Evolutionary conservation across 2,329 filamentous ascomycete genomes (phyloP).

Genomic region (Curvularia sp.): DNA sequence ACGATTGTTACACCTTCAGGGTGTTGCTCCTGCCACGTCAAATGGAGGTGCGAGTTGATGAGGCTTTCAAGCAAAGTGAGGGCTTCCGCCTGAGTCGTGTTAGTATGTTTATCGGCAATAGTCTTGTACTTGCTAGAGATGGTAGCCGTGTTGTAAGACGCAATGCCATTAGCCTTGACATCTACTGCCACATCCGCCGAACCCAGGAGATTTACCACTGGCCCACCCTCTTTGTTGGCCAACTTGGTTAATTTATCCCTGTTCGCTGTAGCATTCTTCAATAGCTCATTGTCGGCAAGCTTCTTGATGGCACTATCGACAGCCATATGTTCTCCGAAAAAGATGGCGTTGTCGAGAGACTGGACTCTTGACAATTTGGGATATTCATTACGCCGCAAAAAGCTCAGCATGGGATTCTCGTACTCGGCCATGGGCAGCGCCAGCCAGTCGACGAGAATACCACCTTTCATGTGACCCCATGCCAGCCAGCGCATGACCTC

Average conservation of each 20-base stretch:
- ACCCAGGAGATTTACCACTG: constrained; percentile 64
- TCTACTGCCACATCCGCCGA: constrained; percentile 71
- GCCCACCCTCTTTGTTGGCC: constrained; percentile 62
- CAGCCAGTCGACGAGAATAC: constrained; percentile 79
- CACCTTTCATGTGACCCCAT: constrained; percentile 89
- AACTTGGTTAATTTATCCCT: constrained; percentile 65
- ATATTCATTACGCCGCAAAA: constrained; percentile 78
- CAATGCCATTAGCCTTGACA: constrained; percentile 69
- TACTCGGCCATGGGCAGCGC: constrained; percentile 82
- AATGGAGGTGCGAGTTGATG: constrained; percentile 85
- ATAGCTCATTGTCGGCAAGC: constrained; percentile 55
- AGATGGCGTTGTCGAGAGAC: constrained; percentile 72
- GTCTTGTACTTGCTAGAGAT: constrained; percentile 70
- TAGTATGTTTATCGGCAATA: constrained; percentile 68
- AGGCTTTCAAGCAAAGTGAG: constrained; percentile 73
- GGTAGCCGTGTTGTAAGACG: constrained; percentile 73
- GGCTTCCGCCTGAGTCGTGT: constrained; percentile 63
- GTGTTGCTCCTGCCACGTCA: constrained; percentile 82
- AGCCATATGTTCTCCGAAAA: constrained; percentile 69
- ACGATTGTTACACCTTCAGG: constrained; percentile 78
- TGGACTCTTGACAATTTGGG: constrained; percentile 77
- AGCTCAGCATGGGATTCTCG: constrained; percentile 74
- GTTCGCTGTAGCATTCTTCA: constrained; percentile 66
- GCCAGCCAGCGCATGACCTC: constrained; percentile 86
- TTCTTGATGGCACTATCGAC: constrained; percentile 54